Evolutionary conservation across 1,139 yeast genomes (phyloP), one percentile per base, ranked within the genome.

Genomic region (Debaryomycetaceae sp.): DNA sequence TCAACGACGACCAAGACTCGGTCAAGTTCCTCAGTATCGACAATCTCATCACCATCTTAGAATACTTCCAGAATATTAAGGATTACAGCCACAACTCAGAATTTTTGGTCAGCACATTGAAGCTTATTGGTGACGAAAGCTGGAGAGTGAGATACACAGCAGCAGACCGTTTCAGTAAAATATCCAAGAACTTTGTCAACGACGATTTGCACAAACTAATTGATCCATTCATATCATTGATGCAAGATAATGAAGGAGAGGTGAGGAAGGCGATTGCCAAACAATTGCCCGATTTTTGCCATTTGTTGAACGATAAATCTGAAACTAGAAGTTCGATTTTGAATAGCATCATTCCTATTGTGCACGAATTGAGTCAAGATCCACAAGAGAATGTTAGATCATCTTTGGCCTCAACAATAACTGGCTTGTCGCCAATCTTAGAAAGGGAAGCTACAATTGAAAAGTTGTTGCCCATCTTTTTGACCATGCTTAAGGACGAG

Each of bases 91-190:
- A 83, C 62, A 76, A 80, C 54, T 72, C 78, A 37, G 87, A 83
- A 54, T 73, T 85, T 49, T 74, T 85, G 51, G 72, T 75, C 43
- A 76, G 80, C 49, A 62, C 66, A 49, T 75, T 85, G 50, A 81
- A 82, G 53, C 76, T 95, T 53, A 84, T 88, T 50, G 79, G 76
- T 52, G 99, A 95, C 68, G 91, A 89, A 66, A 87, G 96, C 58
- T 95, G 99, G 99, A 84, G 99, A 65, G 98, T 95, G 45, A 81
- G 99, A 59, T 95, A 93, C 68, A 90, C 95, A 81, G 96, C 96
- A 24, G 97, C 98, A 24, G 97, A 91, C 63, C 79, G 90, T 58
- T 91, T 89, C 60, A 87, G 84, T 56, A 75, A 76, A 52, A 78
- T 95, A 49, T 89, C 96, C 4, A 60, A 69, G 24, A 83, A 83